phyloP scores from a whole-genome alignment of 2,329 filamentous ascomycete genomes.

The Teratosphaeria gauchensis region DNA sequence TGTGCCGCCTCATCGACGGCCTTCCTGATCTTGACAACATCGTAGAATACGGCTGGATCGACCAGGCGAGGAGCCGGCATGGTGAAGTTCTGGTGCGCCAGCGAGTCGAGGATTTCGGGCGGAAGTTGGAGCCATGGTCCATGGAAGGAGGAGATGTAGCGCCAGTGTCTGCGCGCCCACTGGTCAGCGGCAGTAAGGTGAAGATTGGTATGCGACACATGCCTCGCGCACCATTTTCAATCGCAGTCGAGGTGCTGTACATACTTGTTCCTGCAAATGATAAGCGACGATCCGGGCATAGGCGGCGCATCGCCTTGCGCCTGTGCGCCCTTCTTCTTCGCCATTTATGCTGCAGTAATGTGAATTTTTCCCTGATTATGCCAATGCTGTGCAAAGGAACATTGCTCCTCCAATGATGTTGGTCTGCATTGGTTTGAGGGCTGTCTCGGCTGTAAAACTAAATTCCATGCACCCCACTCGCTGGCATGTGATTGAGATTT shows the following conservation, averaged over 20 bases:
- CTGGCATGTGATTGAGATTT: not conserved
- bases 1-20: slow-evolving; percentile 72
- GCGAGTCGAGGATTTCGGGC: slow-evolving; percentile 65
- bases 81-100: slow-evolving; percentile 72
- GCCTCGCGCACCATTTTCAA: not conserved
- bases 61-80: slow-evolving; percentile 66
- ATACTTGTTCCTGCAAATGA: slow-evolving; percentile 61
- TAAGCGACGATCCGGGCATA: slow-evolving; percentile 41
- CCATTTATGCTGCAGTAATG: slow-evolving; percentile 13
- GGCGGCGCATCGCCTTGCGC: slow-evolving; percentile 11
- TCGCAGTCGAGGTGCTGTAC: slow-evolving; percentile 25
- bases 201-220: not conserved
- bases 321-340: slow-evolving; percentile 22
- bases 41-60: slow-evolving; percentile 72
- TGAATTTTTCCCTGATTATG: not conserved
- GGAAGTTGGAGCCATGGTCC: slow-evolving; percentile 76
- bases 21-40: slow-evolving; percentile 71
- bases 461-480: not conserved
- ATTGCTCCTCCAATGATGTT: not conserved
- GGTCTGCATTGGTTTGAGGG: not conserved
- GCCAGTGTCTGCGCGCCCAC: slow-evolving; percentile 58
- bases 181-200: not conserved
- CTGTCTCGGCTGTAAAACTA: not conserved
- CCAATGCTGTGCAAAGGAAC: not conserved
- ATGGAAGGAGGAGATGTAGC: slow-evolving; percentile 74